A percentile compares a stretch with the other conserved stretches of the same genome.
Conservation (phyloP, 805 yeast genomes). For the Sungouiozyma intestinalis region DNA sequence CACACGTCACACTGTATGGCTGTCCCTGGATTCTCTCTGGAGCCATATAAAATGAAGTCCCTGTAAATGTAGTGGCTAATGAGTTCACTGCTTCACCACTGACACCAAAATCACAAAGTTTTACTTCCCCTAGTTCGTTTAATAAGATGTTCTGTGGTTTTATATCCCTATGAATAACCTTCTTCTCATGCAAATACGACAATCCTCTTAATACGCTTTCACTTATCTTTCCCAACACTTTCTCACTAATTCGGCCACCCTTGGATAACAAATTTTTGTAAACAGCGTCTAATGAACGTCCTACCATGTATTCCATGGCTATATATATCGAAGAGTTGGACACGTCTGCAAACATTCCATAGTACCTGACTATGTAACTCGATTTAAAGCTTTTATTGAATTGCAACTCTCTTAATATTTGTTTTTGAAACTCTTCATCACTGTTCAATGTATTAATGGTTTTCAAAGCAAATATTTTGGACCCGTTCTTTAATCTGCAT, state of each 20-base stretch:
- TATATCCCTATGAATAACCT: slow-evolving; percentile 89
- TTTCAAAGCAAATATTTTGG: slow-evolving; percentile 72
- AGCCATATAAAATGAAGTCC: slow-evolving; percentile 97
- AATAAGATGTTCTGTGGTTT: slow-evolving; percentile 89
- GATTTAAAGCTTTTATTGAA: slow-evolving; percentile 76
- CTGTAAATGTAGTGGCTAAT: slow-evolving; percentile 91
- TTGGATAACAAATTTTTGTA: slow-evolving; percentile 62
- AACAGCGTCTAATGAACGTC: slow-evolving; percentile 82
- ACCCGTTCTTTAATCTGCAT: slow-evolving; percentile 52
- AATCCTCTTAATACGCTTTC: slow-evolving; percentile 77
- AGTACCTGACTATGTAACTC: slow-evolving; percentile 80
- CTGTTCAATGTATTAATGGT: slow-evolving; percentile 35
- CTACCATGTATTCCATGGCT: slow-evolving; percentile 97
- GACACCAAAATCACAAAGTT: slow-evolving; percentile 94
- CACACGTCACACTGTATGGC: slow-evolving; percentile 90
- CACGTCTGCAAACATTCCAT: slow-evolving; percentile 81
- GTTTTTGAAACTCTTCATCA: slow-evolving; percentile 79
- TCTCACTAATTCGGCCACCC: slow-evolving; percentile 86
- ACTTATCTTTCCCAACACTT: slow-evolving; percentile 83
- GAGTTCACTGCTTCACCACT: slow-evolving; percentile 95
- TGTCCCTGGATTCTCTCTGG: slow-evolving; percentile 95
- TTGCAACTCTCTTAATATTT: slow-evolving; percentile 81
- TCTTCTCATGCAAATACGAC: slow-evolving; percentile 76
- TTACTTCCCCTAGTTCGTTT: slow-evolving; percentile 69
- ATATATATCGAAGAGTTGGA: slow-evolving; percentile 74